Conservation (phyloP, 148 eudicot species). For the Oxyria digyna region DNA sequence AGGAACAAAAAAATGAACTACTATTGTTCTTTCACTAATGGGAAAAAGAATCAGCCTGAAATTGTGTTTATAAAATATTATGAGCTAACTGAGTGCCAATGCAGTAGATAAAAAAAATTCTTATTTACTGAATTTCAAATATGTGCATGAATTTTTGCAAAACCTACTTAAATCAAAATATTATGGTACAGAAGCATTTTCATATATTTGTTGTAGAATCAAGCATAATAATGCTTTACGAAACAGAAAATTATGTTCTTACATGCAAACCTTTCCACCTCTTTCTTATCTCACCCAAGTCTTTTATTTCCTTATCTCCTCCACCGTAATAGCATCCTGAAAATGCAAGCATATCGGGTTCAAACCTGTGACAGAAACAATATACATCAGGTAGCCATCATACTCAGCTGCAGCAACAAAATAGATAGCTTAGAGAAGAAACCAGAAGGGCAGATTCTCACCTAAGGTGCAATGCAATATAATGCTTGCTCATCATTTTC, state of each 20-base stretch:
- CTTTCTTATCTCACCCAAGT: conserved; percentile 67
- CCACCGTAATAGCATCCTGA: conserved; percentile 99
- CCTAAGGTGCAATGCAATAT: conserved; percentile 90
- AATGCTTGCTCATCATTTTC: conserved; percentile 72
- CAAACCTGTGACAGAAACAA: conserved; percentile 55
- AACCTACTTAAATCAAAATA: background rate
- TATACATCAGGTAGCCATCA: background rate
- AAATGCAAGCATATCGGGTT: conserved; percentile 99
- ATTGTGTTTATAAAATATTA: background rate
- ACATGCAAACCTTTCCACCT: conserved; percentile 99
- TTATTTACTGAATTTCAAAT: background rate
- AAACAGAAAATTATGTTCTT: conserved; percentile 15
- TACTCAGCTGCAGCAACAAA: background rate
- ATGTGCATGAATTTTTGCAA: background rate
- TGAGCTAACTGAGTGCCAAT: background rate
- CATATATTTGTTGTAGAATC: background rate
- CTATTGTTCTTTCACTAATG: background rate
- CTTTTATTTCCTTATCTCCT: conserved; percentile 79
- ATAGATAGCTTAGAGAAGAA: background rate
- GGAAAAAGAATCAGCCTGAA: background rate
- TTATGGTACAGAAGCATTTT: background rate
- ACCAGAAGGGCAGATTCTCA: conserved; percentile 11
- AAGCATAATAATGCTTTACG: background rate
- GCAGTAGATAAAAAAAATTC: too few species aligned
- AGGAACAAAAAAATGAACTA: background rate